These are phyloP conservation scores for Arxiozyma heterogenica DNA, from an alignment of 1,139 yeast species.

Conservation along the genomic window DNA sequence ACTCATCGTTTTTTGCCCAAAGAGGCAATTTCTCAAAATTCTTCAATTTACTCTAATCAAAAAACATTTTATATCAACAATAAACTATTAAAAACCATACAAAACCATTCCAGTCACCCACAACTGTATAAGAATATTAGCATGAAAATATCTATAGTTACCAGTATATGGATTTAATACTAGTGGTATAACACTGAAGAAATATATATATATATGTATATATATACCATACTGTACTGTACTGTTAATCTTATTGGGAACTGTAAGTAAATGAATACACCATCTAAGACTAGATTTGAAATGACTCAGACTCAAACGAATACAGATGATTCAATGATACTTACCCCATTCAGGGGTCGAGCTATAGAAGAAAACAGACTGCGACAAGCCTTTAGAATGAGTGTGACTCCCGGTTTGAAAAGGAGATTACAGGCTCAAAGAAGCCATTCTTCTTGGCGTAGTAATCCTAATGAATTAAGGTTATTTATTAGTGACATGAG, in stretches of 20 bases:
- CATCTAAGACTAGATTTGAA: not conserved
- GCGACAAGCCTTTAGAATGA: constrained; percentile 15
- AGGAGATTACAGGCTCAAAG: constrained; percentile 9
- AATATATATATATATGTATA: too few relatives aligned
- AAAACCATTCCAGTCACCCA: too few relatives aligned
- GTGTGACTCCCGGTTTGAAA: constrained; percentile 20
- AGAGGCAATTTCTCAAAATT: not conserved
- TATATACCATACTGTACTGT: not conserved
- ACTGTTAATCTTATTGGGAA: too few relatives aligned
- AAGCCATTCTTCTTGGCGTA: constrained; percentile 9
- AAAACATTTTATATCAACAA: not conserved
- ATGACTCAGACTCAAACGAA: not conserved
- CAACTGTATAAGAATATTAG: not conserved
- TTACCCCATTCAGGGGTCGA: constrained; percentile 21
- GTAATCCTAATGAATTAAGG: constrained; percentile 14
- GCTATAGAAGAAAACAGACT: constrained; percentile 16
- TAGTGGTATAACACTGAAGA: not conserved
- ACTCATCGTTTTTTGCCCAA: not conserved
- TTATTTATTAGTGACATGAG: constrained; percentile 21
- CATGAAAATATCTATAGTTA: too few relatives aligned
- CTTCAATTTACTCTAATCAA: not conserved
- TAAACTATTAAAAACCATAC: too few relatives aligned
- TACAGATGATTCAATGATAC: constrained; percentile 5
- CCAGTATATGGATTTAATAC: not conserved
- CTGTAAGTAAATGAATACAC: not conserved